These are phyloP conservation scores for Cercospora zeae-maydis DNA, from an alignment of 2,329 filamentous ascomycete species.

Conservation along the genomic window DNA sequence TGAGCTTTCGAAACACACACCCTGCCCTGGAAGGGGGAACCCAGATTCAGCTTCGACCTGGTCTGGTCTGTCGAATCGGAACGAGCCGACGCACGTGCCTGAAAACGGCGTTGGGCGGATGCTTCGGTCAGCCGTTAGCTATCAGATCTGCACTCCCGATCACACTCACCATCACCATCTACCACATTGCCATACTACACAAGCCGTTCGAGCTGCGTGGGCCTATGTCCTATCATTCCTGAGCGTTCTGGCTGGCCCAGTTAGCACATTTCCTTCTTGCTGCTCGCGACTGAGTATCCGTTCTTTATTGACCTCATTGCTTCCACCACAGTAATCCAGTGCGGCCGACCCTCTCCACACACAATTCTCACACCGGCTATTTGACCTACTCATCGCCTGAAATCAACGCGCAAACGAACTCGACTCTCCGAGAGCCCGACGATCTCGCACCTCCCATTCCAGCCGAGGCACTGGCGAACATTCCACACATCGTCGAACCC, in stretches of 20 bases:
- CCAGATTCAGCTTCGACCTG: not conserved
- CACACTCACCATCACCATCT: not conserved
- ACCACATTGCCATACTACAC: not conserved
- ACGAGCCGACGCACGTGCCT: not conserved
- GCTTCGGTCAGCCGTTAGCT: not conserved
- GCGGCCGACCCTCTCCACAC: constrained; percentile 39
- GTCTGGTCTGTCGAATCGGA: not conserved
- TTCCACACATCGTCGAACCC: constrained; percentile 35
- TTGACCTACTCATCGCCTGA: constrained; percentile 50
- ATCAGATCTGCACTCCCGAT: not conserved
- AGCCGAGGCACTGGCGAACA: constrained; percentile 35
- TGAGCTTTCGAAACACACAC: not conserved
- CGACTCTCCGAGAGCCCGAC: constrained; percentile 29
- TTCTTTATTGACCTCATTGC: constrained; percentile 8
- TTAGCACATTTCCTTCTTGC: not conserved
- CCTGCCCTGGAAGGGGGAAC: not conserved
- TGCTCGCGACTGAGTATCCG: not conserved
- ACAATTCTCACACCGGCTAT: constrained; percentile 49
- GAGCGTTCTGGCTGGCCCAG: constrained; percentile 16
- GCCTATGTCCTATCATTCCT: not conserved
- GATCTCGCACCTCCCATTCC: constrained; percentile 13
- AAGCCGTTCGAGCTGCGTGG: not conserved
- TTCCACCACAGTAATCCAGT: constrained; percentile 23
- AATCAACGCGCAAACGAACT: constrained; percentile 31
- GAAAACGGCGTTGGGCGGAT: not conserved